phyloP scores from a whole-genome alignment of 495 filamentous ascomycete species.

The Neurospora sp. region DNA sequence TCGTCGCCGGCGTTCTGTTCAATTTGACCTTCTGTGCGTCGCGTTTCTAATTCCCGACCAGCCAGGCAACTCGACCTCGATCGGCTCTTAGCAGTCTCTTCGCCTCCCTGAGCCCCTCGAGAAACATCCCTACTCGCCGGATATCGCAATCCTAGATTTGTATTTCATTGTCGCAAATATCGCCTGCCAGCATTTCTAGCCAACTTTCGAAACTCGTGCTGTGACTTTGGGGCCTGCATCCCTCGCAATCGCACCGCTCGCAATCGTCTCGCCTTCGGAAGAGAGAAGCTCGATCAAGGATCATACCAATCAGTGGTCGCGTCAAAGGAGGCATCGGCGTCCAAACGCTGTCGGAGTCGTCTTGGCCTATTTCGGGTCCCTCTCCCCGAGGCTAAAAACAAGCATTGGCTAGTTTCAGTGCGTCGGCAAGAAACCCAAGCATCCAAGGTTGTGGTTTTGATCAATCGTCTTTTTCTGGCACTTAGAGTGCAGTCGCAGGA shows the following conservation, averaged over 20 bases:
- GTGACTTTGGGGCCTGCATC: not conserved
- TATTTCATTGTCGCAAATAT: not conserved
- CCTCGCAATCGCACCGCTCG: not conserved
- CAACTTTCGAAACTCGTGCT: not conserved
- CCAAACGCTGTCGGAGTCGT: not conserved
- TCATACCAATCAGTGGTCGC: not conserved
- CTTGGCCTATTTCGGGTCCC: not conserved
- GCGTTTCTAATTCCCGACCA: not conserved
- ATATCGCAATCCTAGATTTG: not conserved
- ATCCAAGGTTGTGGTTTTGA: not conserved
- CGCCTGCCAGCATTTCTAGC: not conserved
- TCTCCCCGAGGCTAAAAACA: not conserved
- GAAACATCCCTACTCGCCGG: not conserved
- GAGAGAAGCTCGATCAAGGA: not conserved
- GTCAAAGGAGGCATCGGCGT: not conserved
- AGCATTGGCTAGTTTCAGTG: not conserved
- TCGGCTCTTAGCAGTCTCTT: not conserved
- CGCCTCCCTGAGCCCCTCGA: not conserved
- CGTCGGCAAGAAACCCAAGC: not conserved
- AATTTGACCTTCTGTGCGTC: not conserved
- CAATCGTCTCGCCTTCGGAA: not conserved
- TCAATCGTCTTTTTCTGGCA: not conserved
- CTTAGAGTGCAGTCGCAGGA: conserved; percentile 22
- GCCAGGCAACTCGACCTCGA: not conserved
- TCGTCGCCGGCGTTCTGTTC: not conserved